Conservation (phyloP, 371 early-diverging fungal genomes). For the Chytridiales sp. region DNA sequence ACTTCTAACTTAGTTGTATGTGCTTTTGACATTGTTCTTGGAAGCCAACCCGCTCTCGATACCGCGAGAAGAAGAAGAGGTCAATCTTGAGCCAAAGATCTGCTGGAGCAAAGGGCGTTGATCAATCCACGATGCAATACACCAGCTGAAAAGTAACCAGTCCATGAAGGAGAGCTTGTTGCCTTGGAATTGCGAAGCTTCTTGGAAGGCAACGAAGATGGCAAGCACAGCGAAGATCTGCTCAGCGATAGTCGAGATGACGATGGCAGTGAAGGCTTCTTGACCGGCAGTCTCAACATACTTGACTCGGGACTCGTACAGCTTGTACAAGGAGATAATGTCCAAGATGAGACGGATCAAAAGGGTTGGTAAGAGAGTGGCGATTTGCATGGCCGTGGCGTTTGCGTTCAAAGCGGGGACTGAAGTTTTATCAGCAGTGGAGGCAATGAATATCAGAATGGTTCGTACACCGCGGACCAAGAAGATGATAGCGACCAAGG, state of each 20-base stretch:
- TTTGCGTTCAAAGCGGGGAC: background rate
- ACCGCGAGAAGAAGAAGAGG: no score
- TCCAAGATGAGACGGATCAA: background rate
- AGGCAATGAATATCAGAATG: background rate
- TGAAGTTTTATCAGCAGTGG: background rate
- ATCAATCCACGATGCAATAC: constrained; percentile 4
- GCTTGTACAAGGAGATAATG: constrained; percentile 8
- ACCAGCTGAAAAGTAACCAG: constrained; percentile 13
- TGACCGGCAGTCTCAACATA: constrained; percentile 4
- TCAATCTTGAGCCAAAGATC: no score
- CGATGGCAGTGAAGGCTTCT: constrained; percentile 11
- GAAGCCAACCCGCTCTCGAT: no score
- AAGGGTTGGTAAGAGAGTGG: constrained; percentile 6
- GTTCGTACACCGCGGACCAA: background rate
- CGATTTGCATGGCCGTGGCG: background rate
- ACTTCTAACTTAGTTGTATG: no score
- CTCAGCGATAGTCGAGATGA: no score
- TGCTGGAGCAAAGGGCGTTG: constrained; percentile 4
- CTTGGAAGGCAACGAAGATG: constrained; percentile 9
- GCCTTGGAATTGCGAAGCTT: constrained; percentile 5
- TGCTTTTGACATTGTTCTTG: no score
- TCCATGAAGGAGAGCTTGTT: constrained; percentile 12
- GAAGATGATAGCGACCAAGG: background rate
- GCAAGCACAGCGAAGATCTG: constrained; percentile 3
- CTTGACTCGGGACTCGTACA: background rate